Conservation (phyloP, 176 grass and related monocot species). For the Raddia distichophylla region DNA sequence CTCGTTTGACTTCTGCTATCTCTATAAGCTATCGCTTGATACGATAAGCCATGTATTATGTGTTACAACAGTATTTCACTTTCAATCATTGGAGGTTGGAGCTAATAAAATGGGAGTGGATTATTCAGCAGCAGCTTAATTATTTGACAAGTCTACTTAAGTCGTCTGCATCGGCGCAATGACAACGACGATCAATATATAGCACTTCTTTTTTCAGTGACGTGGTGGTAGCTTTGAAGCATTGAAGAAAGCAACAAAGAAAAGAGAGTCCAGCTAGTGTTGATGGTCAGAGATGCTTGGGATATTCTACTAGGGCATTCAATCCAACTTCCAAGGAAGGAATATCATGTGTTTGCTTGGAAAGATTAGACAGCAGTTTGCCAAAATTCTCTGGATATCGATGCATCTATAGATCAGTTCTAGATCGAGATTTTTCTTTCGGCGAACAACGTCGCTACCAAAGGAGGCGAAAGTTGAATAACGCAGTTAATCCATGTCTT, state of each 20-base stretch:
- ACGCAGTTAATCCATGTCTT: too few species aligned
- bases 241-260: background rate
- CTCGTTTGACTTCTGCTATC: constrained; percentile 24
- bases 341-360: background rate
- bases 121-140: background rate
- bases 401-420: too few species aligned
- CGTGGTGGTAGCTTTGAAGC: background rate
- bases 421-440: too few species aligned
- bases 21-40: constrained; percentile 32
- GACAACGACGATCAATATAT: background rate
- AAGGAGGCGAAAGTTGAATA: too few species aligned
- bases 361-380: background rate
- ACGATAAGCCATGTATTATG: constrained; percentile 32
- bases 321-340: background rate
- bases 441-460: too few species aligned
- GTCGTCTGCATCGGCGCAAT: background rate
- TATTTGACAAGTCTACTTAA: background rate
- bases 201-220: constrained; percentile 7
- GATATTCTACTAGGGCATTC: constrained; percentile 29
- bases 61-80: background rate
- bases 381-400: background rate
- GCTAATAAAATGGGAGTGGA: background rate
- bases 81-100: constrained; percentile 22
- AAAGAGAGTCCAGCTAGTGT: background rate
- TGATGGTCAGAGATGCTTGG: constrained; percentile 25